phyloP scores from a whole-genome alignment of 2,329 filamentous ascomycete species.

The Fonsecaea pedrosoi region DNA sequence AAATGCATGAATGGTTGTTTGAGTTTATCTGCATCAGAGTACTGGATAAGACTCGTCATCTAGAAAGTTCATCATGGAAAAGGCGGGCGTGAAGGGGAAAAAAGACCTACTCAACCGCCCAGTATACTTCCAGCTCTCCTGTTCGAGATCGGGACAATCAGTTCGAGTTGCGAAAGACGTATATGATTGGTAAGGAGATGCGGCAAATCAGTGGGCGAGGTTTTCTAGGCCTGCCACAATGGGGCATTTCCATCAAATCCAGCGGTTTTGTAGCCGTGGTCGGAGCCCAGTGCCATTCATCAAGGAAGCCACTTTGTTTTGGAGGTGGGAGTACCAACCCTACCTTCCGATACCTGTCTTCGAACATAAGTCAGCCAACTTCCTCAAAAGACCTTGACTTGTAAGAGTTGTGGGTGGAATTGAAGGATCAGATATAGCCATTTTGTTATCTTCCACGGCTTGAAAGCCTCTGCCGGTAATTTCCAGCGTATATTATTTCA shows the following conservation, averaged over 20 bases:
- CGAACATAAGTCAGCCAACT: slow-evolving; percentile 17
- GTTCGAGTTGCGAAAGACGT: neutral
- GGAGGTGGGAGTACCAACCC: slow-evolving; percentile 10
- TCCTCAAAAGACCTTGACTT: neutral
- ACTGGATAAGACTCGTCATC: slow-evolving; percentile 72
- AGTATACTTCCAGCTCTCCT: neutral
- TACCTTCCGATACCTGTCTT: slow-evolving; percentile 13
- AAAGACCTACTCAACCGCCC: neutral
- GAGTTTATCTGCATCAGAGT: slow-evolving; percentile 63
- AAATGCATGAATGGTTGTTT: slow-evolving; percentile 67
- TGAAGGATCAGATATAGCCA: slow-evolving; percentile 79
- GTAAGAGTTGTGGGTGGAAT: neutral
- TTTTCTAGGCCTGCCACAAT: slow-evolving; percentile 99
- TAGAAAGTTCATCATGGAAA: slow-evolving; percentile 59
- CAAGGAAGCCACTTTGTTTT: slow-evolving; percentile 57
- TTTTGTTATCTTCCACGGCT: slow-evolving; percentile 77
- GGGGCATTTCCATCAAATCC: slow-evolving; percentile 83
- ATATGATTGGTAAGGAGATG: neutral
- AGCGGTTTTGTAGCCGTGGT: slow-evolving; percentile 58
- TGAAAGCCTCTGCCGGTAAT: slow-evolving; percentile 86
- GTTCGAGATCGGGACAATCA: neutral
- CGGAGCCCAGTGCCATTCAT: slow-evolving; percentile 99
- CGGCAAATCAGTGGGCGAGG: slow-evolving; percentile 86
- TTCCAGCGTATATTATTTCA: slow-evolving; percentile 77
- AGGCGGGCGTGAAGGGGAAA: neutral